Percentiles rank a stretch among this genome's conserved stretches.
These are phyloP conservation scores for Chrysanthemum seticuspe DNA, from an alignment of 129 eudicot genomes.

Conservation along the genomic window DNA sequence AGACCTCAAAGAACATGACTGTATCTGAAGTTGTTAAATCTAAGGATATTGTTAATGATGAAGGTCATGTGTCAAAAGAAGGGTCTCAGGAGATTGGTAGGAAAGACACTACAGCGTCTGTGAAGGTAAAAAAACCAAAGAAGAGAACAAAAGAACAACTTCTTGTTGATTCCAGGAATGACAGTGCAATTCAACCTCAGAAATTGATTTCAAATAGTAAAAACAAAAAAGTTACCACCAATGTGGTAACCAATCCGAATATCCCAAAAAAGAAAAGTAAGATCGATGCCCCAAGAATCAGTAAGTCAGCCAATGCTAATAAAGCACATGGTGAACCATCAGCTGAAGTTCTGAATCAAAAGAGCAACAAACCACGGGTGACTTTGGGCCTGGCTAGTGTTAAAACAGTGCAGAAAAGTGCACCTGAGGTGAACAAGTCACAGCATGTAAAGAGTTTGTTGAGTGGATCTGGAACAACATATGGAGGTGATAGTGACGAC, in stretches of 20 bases:
- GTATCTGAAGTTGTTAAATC: background rate
- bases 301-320: too few species aligned
- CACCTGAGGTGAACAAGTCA: background rate
- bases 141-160: background rate
- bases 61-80: background rate
- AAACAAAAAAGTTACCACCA: background rate
- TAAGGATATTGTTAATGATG: background rate
- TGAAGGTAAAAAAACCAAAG: background rate
- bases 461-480: background rate
- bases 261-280: constrained; percentile 20
- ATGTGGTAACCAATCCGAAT: constrained; percentile 19
- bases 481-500: background rate
- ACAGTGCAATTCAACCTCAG: background rate
- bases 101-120: background rate
- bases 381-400: background rate
- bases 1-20: background rate
- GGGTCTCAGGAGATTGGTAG: background rate
- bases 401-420: background rate
- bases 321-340: too few species aligned
- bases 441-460: background rate
- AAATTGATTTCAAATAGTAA: too few species aligned
- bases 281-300: background rate
- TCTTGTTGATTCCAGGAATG: background rate
- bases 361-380: background rate
- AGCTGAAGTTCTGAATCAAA: background rate